A percentile compares a stretch with the other conserved stretches of the same genome.
Evolutionary conservation across 371 early-diverging fungal genomes (phyloP).

Genomic region (Haplosporangium sp.): DNA sequence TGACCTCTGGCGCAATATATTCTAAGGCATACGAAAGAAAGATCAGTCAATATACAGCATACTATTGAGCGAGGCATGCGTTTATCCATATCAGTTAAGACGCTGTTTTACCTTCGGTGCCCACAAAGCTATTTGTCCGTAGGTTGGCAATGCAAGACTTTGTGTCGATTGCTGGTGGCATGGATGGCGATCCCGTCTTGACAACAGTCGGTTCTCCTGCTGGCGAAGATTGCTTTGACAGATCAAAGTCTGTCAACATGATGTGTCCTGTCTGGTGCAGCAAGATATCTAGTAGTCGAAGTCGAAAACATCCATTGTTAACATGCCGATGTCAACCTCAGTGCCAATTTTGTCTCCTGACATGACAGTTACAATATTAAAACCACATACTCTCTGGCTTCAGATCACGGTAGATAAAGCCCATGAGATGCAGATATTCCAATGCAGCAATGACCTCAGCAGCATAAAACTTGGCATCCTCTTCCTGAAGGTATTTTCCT

Average conservation of each 20-base stretch:
- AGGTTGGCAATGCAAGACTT: conserved; percentile 85
- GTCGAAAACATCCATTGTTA: neutral
- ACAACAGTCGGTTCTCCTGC: conserved; percentile 84
- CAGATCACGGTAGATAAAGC: conserved; percentile 97
- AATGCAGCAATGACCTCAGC: conserved; percentile 95
- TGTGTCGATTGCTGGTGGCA: conserved; percentile 83
- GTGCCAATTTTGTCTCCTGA: neutral
- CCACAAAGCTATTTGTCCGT: conserved; percentile 96
- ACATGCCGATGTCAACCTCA: neutral
- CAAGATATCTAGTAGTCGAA: conserved; percentile 76
- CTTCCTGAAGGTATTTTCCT: conserved; percentile 87
- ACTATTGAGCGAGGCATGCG: neutral
- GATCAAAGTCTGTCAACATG: conserved; percentile 97
- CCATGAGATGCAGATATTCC: conserved; percentile 96
- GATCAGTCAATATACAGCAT: neutral
- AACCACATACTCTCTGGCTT: conserved; percentile 95
- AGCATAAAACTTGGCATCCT: conserved; percentile 95
- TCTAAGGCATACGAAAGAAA: conserved; percentile 59
- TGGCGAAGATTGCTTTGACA: conserved; percentile 88
- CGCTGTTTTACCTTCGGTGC: conserved; percentile 80
- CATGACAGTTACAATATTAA: neutral
- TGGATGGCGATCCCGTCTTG: conserved; percentile 63
- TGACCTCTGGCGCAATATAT: conserved; percentile 96
- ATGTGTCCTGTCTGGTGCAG: conserved; percentile 95
- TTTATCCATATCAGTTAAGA: neutral